Base-by-base conservation (phyloP, 192 early-diverging fungal species). In the Coemansia umbellata region DNA sequence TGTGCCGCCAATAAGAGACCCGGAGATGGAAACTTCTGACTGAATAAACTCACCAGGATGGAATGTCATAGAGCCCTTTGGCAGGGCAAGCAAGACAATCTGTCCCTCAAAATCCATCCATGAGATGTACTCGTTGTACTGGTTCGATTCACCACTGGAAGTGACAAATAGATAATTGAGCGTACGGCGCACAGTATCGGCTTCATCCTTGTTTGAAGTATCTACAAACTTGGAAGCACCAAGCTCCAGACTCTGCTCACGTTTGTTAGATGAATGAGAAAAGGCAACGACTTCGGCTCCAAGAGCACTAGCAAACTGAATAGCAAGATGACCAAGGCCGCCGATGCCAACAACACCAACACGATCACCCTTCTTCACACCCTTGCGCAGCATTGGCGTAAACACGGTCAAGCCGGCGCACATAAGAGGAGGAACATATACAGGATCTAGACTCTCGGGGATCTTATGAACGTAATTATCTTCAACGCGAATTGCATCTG, bases 351-450 rank as follows among this genome's bases (percentile, higher is more conserved):
- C 78, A 5, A 93, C 66, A 8, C 83, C 90, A 14, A 91, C 82
- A 1, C 77, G 66, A 15, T 74, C 76, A 13, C 87, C 88, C 19
- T 84, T 75, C 36, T 73, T 80, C 15, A 86, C 60, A 21, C 76
- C 69, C 37, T 82, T 74, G 22, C 79, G 79, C 31, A 81, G 74
- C 36, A 94, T 65, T 3, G 91, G 84, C 3, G 74, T 68, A 60
- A 83, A 92, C 2, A 90, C 84, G n/a, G 92, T 87, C 22, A 83
- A 76, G 8, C 91, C 92, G 6, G 92, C 91, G 62, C 92, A 92
- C 59, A 92, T 78, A 37, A 94, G 60, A 2, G 91, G 85, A 1
- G 82, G 85, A 0, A 84, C 87, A 36, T 83, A 77, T 3, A 67
- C 58, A 0, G 81, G 74, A 7, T 72, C 77, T 18, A 84, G 72